Conservation (phyloP, 371 early-diverging fungal species). For the Gilbertella persicaria region DNA sequence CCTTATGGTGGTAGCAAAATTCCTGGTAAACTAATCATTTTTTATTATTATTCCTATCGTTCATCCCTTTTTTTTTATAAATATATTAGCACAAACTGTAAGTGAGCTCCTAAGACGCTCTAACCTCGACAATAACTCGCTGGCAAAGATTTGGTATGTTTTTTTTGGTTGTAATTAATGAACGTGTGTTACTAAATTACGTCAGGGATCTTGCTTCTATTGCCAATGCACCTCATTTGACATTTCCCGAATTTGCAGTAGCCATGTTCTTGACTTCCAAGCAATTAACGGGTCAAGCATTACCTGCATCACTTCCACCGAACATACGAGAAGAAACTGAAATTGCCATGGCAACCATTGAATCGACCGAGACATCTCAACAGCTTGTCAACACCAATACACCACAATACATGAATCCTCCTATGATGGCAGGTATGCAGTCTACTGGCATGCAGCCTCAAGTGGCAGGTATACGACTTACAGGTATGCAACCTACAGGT, state of each 20-base stretch:
- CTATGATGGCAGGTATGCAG: constrained; percentile 21
- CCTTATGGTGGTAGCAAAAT: constrained; percentile 41
- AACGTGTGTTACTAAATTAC: background rate
- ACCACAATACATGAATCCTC: too few species aligned
- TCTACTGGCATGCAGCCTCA: constrained; percentile 8
- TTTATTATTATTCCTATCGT: background rate
- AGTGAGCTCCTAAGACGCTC: constrained; percentile 44
- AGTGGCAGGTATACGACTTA: constrained; percentile 14
- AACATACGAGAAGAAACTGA: constrained; percentile 47
- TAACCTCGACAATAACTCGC: constrained; percentile 45
- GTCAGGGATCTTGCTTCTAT: constrained; percentile 51
- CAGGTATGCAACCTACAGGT: constrained; percentile 13
- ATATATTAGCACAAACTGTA: constrained; percentile 35
- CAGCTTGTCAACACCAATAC: constrained; percentile 14
- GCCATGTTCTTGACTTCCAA: constrained; percentile 57
- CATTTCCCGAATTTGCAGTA: constrained; percentile 63
- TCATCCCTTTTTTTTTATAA: background rate
- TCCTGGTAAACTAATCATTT: constrained; percentile 29
- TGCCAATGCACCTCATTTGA: constrained; percentile 42
- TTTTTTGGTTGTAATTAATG: background rate
- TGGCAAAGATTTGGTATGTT: constrained; percentile 52
- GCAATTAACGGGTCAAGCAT: constrained; percentile 44
- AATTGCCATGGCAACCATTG: constrained; percentile 53
- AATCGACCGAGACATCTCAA: constrained; percentile 38
- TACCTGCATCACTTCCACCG: constrained; percentile 44